Evolutionary conservation across 1,139 yeast species (phyloP).

Genomic region (Nakaseomyces bracarensis): DNA sequence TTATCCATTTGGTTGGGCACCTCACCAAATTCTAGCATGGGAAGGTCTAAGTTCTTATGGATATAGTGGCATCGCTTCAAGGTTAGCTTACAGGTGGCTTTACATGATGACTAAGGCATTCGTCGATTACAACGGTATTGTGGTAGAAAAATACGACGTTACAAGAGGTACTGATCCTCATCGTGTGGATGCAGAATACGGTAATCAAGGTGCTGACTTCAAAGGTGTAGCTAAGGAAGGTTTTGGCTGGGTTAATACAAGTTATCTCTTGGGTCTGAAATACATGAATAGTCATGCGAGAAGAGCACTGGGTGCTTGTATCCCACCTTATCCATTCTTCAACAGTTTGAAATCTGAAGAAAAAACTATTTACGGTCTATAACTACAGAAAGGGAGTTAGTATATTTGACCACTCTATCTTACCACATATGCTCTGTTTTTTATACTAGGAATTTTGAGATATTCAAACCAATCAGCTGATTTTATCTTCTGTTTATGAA

Average conservation of each 20-base stretch:
- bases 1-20: conserved; percentile 98
- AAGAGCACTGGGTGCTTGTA: conserved; percentile 74
- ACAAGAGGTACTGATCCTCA: conserved; percentile 79
- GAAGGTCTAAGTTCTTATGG: conserved; percentile 73
- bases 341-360: conserved; percentile 42
- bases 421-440: too few relatives aligned
- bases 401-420: too few relatives aligned
- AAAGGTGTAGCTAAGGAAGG: conserved; percentile 96
- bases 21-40: conserved; percentile 96
- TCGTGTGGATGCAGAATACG: conserved; percentile 91
- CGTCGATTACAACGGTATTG: conserved; percentile 91
- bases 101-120: conserved; percentile 85
- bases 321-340: conserved; percentile 76
- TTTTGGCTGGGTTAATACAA: conserved; percentile 94
- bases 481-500: too few relatives aligned
- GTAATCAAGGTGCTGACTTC: conserved; percentile 90
- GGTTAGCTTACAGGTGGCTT: conserved; percentile 82
- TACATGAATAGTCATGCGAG: conserved; percentile 60
- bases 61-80: conserved; percentile 51
- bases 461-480: too few relatives aligned
- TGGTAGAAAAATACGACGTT: conserved; percentile 92
- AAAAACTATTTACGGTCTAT: conserved; percentile 36
- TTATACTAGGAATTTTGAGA: too few relatives aligned
- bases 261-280: conserved; percentile 70
- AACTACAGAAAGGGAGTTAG: too few relatives aligned